These are phyloP conservation scores for Aspergillus sclerotialis DNA, from an alignment of 2,329 filamentous ascomycete species.

Conservation along the genomic window DNA sequence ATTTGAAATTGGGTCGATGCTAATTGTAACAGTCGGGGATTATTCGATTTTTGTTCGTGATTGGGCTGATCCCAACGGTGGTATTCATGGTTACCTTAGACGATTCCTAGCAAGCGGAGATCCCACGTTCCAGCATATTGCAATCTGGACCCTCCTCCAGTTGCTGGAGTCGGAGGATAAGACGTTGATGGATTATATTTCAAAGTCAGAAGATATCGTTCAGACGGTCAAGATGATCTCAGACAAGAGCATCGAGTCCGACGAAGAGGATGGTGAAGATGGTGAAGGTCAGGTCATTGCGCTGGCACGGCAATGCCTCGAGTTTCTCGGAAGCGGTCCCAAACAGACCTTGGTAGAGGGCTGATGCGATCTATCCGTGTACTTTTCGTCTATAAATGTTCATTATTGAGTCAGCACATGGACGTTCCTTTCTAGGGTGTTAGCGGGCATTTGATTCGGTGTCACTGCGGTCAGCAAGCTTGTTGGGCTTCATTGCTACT, in stretches of 20 bases:
- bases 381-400: constrained; percentile 4
- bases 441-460: constrained; percentile 26
- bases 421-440: constrained; percentile 15
- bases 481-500: constrained; percentile 18
- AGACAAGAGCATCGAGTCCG: constrained; percentile 78
- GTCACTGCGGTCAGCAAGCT: constrained; percentile 24
- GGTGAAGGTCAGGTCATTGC: constrained; percentile 90
- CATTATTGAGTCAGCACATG: constrained; percentile 2
- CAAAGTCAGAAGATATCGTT: constrained; percentile 84
- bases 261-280: constrained; percentile 79
- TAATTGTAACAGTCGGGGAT: constrained; percentile 65
- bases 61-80: constrained; percentile 86
- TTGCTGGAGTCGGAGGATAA: constrained; percentile 92
- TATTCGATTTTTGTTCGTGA: constrained; percentile 94
- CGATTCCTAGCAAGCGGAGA: constrained; percentile 92
- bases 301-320: constrained; percentile 81
- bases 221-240: constrained; percentile 88
- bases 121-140: constrained; percentile 97
- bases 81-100: constrained; percentile 90
- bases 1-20: constrained; percentile 1
- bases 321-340: constrained; percentile 71
- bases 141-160: constrained; percentile 95
- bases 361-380: constrained; percentile 29
- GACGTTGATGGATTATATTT: constrained; percentile 78
- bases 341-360: constrained; percentile 76